A percentile compares a stretch with the other conserved stretches of the same genome.
Evolutionary conservation across 345 rosid species (phyloP).

Genomic region (Eucalyptus melliodora): DNA sequence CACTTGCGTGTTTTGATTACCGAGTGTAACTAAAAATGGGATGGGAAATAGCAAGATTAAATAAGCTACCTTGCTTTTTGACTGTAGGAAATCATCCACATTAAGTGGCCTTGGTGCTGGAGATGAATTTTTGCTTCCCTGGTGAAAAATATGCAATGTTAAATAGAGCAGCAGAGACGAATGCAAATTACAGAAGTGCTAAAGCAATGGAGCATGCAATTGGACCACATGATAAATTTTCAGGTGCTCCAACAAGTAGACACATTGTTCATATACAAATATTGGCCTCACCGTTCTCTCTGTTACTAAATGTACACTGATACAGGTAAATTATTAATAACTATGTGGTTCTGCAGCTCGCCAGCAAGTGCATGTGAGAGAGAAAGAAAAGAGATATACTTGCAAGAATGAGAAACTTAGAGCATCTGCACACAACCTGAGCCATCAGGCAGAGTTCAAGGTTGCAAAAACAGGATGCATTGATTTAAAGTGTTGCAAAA

Average conservation of each 20-base stretch:
- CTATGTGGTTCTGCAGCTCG: not conserved
- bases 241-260: not conserved
- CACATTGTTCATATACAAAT: not conserved
- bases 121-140: not conserved
- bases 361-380: not conserved
- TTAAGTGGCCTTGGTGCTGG: constrained; percentile 46
- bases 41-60: not conserved
- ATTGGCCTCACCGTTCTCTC: not conserved
- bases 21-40: not conserved
- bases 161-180: not conserved
- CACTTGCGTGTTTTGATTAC: not conserved
- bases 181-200: not conserved
- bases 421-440: not conserved
- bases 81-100: constrained; percentile 69
- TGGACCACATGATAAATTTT: not conserved
- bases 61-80: constrained; percentile 73
- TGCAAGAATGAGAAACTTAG: not conserved
- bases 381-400: not conserved
- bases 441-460: not conserved
- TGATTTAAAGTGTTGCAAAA: not conserved
- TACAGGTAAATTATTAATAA: not conserved
- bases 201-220: not conserved
- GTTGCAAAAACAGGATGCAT: not conserved
- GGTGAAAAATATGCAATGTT: not conserved
- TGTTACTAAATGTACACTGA: not conserved